Evolutionary conservation across 1,284 basidiomycete species (phyloP).

Genomic region (Cutaneotrichosporon spelunceum): DNA sequence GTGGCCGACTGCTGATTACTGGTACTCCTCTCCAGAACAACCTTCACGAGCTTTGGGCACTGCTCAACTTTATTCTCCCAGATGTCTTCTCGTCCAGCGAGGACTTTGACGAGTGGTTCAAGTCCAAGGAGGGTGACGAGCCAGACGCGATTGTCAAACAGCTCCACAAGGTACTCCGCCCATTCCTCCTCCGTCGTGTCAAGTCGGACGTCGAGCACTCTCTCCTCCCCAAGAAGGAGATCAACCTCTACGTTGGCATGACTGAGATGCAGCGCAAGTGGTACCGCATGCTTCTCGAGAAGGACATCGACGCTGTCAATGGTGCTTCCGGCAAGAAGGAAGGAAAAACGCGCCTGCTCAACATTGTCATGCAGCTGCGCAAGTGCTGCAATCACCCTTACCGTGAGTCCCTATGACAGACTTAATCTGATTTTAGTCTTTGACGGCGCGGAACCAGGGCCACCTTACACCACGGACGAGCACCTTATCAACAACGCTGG

Average conservation of each 20-base stretch:
- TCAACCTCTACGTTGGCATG: constrained; percentile 97
- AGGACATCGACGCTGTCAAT: constrained; percentile 98
- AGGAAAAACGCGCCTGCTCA: constrained; percentile 95
- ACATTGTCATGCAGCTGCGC: constrained; percentile 96
- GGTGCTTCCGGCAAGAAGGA: constrained; percentile 96
- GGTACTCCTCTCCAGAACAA: constrained; percentile 98
- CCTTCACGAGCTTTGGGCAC: constrained; percentile 91
- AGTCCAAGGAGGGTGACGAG: constrained; percentile 67
- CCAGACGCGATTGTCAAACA: constrained; percentile 90
- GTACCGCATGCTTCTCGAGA: constrained; percentile 93
- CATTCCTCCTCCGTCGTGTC: constrained; percentile 90
- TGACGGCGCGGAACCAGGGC: constrained; percentile 91
- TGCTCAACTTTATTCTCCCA: constrained; percentile 89
- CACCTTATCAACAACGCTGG: constrained; percentile 92
- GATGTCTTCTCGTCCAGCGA: constrained; percentile 64
- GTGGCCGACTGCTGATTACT: constrained; percentile 89
- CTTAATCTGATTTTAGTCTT: constrained; percentile 55
- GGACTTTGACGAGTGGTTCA: constrained; percentile 73
- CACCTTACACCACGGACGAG: constrained; percentile 97
- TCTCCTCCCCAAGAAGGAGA: constrained; percentile 95
- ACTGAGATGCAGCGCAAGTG: constrained; percentile 98
- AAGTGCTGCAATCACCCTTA: constrained; percentile 61
- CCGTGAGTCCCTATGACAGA: constrained; percentile 33
- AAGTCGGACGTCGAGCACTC: constrained; percentile 98
- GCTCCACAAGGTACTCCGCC: constrained; percentile 92